Evolutionary conservation across 768 basidiomycete genomes (phyloP).

Genomic region (Cystobasidium onofrii): DNA sequence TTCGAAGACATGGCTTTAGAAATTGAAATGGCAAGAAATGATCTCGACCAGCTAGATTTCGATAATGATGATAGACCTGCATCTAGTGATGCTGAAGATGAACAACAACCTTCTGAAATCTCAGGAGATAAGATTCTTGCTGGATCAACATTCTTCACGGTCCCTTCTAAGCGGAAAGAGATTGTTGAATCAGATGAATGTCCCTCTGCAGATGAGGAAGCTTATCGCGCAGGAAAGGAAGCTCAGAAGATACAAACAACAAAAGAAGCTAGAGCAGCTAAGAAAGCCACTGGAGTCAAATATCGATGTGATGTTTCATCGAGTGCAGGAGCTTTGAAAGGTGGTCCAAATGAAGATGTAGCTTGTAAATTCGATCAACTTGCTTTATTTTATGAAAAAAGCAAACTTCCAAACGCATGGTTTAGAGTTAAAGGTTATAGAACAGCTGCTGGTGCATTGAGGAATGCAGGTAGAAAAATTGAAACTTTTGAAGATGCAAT

Average conservation of each 20-base stretch:
- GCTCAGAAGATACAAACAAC: background rate
- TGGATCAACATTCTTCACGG: background rate
- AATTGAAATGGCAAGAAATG: conserved; percentile 19
- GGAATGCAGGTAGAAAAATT: conserved; percentile 21
- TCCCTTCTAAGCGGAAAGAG: conserved; percentile 15
- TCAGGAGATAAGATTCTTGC: background rate
- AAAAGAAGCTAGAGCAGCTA: background rate
- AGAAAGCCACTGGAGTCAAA: background rate
- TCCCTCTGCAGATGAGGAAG: conserved; percentile 39
- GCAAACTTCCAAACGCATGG: conserved; percentile 23
- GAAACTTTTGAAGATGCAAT: conserved; percentile 34
- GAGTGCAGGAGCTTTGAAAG: background rate
- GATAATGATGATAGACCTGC: conserved; percentile 11
- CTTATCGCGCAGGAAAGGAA: background rate
- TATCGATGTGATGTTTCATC: conserved; percentile 21
- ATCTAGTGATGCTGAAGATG: conserved; percentile 10
- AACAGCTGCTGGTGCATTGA: conserved; percentile 26
- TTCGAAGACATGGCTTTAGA: conserved; percentile 28
- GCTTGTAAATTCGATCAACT: conserved; percentile 18
- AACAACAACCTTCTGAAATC: background rate
- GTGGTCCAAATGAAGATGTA: conserved; percentile 18
- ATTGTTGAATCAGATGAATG: conserved; percentile 33
- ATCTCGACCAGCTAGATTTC: conserved; percentile 1
- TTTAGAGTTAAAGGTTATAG: conserved; percentile 8
- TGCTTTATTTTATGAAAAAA: conserved; percentile 11